These are phyloP conservation scores for Aspergillus brasiliensis DNA, from an alignment of 2,329 filamentous ascomycete species.

Conservation along the genomic window DNA sequence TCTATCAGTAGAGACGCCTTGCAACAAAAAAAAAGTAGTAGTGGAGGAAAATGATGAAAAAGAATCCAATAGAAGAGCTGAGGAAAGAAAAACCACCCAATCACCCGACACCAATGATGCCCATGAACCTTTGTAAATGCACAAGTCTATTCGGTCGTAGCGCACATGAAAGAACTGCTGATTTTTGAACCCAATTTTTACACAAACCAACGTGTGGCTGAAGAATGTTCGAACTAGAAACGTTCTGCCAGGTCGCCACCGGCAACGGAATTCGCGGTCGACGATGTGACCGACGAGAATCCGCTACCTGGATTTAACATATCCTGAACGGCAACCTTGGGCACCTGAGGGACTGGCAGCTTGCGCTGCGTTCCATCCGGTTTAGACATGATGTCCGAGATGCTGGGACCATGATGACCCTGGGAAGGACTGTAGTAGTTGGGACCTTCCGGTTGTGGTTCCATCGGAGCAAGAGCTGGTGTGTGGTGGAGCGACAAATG, in stretches of 20 bases:
- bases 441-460: constrained; percentile 63
- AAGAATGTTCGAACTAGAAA: constrained; percentile 33
- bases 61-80: constrained; percentile 2
- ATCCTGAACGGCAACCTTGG: constrained; percentile 85
- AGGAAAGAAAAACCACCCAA: constrained; percentile 15
- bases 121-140: constrained; percentile 41
- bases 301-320: constrained; percentile 69
- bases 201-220: constrained; percentile 9
- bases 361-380: constrained; percentile 87
- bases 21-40: constrained; percentile 23
- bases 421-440: constrained; percentile 60
- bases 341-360: constrained; percentile 83
- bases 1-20: constrained; percentile 29
- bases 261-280: constrained; percentile 74
- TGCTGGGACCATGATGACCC: constrained; percentile 69
- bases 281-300: constrained; percentile 74
- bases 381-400: constrained; percentile 90
- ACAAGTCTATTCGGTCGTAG: constrained; percentile 45
- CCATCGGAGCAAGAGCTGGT: constrained; percentile 71
- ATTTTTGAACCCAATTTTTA: constrained; percentile 16
- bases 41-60: constrained; percentile 1
- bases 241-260: constrained; percentile 69
- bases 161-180: constrained; percentile 32
- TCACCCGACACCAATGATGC: constrained; percentile 41
- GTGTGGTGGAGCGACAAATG: constrained; percentile 68